Evolutionary conservation across 164 flowering plant genomes (phyloP).

Genomic region (Chimonanthus salicifolius): DNA sequence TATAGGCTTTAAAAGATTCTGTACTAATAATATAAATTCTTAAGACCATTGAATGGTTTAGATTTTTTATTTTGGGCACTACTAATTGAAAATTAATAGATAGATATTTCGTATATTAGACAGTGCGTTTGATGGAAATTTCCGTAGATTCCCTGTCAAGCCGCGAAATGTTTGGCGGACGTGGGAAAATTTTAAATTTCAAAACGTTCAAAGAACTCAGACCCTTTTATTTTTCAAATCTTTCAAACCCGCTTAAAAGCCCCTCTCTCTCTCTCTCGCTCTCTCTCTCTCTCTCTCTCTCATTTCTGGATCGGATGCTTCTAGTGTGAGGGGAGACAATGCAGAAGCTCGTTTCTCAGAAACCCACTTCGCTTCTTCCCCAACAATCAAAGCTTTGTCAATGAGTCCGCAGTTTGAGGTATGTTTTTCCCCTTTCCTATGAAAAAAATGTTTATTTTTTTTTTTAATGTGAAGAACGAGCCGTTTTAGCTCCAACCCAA

Average conservation of each 20-base stretch:
- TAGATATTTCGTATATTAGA: too few relatives aligned
- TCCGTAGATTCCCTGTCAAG: background rate
- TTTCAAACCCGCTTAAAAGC: background rate
- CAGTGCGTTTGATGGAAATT: too few relatives aligned
- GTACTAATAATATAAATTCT: too few relatives aligned
- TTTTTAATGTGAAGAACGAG: background rate
- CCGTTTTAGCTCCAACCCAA: too few relatives aligned
- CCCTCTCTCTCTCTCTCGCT: conserved; percentile 7
- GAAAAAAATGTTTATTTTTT: background rate
- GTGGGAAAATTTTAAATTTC: conserved; percentile 3
- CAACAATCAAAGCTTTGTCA: background rate
- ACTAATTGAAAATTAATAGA: too few relatives aligned
- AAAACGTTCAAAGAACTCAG: conserved; percentile 1
- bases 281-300: conserved; percentile 2
- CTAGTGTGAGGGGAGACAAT: background rate
- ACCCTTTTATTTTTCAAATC: background rate
- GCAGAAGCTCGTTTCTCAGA: conserved; percentile 4
- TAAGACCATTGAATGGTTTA: too few relatives aligned
- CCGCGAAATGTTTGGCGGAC: conserved; percentile 13
- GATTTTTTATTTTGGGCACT: too few relatives aligned
- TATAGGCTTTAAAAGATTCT: too few relatives aligned
- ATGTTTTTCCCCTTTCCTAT: background rate
- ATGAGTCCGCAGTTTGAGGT: background rate
- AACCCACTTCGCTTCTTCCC: conserved; percentile 1
- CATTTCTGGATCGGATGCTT: background rate